Conservation (phyloP, 2,329 filamentous ascomycete species). For the Ascochyta pisi region DNA sequence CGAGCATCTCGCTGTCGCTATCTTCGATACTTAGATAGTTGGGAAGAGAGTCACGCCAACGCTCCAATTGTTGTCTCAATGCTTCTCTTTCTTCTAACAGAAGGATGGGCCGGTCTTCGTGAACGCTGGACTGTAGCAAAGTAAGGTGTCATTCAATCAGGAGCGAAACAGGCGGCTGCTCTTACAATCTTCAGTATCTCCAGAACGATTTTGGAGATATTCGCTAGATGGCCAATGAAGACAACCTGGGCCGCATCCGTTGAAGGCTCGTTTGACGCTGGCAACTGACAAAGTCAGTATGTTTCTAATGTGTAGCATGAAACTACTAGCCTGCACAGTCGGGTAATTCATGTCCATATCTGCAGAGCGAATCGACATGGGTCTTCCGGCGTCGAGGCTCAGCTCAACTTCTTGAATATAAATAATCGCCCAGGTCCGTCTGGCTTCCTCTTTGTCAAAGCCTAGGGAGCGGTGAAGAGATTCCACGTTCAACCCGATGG, state of each 20-base stretch:
- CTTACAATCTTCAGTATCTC: not conserved
- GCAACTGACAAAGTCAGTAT: not conserved
- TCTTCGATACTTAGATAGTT: not conserved
- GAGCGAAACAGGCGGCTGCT: not conserved
- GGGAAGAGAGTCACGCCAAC: not conserved
- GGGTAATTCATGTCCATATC: conserved; percentile 2
- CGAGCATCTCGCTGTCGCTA: not conserved
- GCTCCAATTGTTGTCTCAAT: not conserved
- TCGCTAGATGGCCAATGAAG: not conserved
- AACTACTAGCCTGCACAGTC: not conserved
- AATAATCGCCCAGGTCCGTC: conserved; percentile 5
- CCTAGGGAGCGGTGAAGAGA: not conserved
- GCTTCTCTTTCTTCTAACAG: not conserved
- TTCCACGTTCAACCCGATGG: conserved; percentile 2
- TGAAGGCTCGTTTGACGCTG: not conserved
- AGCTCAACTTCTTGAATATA: conserved; percentile 3
- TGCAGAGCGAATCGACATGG: conserved; percentile 2
- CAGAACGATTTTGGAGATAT: not conserved
- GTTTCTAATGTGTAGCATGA: not conserved
- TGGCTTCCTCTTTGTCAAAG: conserved; percentile 1
- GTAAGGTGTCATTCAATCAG: not conserved
- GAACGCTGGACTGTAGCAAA: not conserved
- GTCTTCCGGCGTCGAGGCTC: conserved; percentile 1
- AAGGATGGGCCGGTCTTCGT: not conserved
- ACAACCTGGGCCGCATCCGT: not conserved